Base-by-base conservation (phyloP, 2,329 filamentous ascomycete genomes). In the Sporothrix curviconia region DNA sequence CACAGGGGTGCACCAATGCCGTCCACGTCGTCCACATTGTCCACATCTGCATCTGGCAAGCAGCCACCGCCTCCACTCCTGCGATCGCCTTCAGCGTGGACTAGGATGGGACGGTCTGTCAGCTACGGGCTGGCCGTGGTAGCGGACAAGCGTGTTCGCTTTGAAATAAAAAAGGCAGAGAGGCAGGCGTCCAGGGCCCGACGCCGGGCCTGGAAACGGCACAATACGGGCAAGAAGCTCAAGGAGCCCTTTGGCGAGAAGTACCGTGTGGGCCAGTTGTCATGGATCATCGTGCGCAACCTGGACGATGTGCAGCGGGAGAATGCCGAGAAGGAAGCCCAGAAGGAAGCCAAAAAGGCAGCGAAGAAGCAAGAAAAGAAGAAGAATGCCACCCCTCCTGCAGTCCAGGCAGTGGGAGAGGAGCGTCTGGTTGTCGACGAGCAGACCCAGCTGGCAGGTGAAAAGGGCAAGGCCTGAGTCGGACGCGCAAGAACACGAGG, bases 161-260 rank as follows among this genome's bases (percentile, higher is more conserved):
- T 62, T n/a, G 64, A 63, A 55, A 56, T 66, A n/a, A 36, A n/a
- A 4, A 59, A 59, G 46, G 60, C 61, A 1, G 61, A 66, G 15
- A 58, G 59, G 46, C 42, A 62, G 19, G 62, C 61, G 5, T 61
- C 46, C 24, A 60, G 42, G 25, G 60, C 56, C 30, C 63, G 67
- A 6, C 64, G 66, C 46, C 64, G 63, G 28, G 58, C 62, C 19
- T 61, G 62, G 61, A 69, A 69, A 63, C 63, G 59, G 46, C 54
- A 66, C 22, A 49, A 60, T 51, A 64, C 64, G 51, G 63, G 63
- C 19, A 66, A 65, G 59, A 60, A 62, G 53, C 44, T 62, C 3
- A 61, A 62, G 49, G 60, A 59, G 32, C 57, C 58, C 32, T 60
- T 53, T 56, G 44, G 43, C 39, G 59, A 60, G 36, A 52, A 42